These are phyloP conservation scores for Suillus americanus DNA, from an alignment of 768 basidiomycete species.

Conservation along the genomic window DNA sequence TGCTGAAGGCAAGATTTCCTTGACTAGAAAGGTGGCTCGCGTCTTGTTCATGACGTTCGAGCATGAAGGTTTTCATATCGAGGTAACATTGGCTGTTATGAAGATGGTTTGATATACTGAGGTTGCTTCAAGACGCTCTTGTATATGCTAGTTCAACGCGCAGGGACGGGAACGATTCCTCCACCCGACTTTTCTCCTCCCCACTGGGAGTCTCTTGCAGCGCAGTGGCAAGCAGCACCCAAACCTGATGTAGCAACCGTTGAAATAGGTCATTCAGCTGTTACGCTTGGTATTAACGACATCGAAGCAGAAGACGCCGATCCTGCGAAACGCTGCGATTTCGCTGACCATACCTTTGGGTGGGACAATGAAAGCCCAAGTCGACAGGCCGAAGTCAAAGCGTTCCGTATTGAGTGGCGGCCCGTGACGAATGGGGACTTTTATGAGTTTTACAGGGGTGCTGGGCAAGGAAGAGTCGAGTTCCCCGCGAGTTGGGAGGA, in stretches of 20 bases:
- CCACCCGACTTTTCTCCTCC: slow-evolving; percentile 76
- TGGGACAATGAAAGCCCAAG: slow-evolving; percentile 94
- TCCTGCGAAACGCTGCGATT: slow-evolving; percentile 32
- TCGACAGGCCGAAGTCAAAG: slow-evolving; percentile 53
- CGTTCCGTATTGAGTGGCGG: slow-evolving; percentile 80
- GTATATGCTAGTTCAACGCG: slow-evolving; percentile 90
- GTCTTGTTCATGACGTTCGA: slow-evolving; percentile 90
- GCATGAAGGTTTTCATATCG: slow-evolving; percentile 87
- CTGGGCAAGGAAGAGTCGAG: slow-evolving; percentile 44
- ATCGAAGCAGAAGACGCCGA: slow-evolving; percentile 63
- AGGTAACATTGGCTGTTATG: slow-evolving; percentile 40
- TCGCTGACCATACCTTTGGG: slow-evolving; percentile 70
- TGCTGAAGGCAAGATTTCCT: slow-evolving; percentile 42
- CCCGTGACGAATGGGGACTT: slow-evolving; percentile 92
- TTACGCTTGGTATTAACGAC: slow-evolving; percentile 84
- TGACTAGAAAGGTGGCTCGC: slow-evolving; percentile 70
- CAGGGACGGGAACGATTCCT: slow-evolving; percentile 74
- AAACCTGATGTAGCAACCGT: slow-evolving; percentile 44
- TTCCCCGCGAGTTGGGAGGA: slow-evolving; percentile 78
- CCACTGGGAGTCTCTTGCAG: slow-evolving; percentile 59
- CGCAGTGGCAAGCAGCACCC: slow-evolving; percentile 46
- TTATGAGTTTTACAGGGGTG: slow-evolving; percentile 55
- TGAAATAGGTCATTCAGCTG: slow-evolving; percentile 53
- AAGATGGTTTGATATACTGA: slow-evolving; percentile 6
- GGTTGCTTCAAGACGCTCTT: slow-evolving; percentile 61